phyloP scores from a whole-genome alignment of 2,329 filamentous ascomycete genomes.

The Lecanosticta acicola region DNA sequence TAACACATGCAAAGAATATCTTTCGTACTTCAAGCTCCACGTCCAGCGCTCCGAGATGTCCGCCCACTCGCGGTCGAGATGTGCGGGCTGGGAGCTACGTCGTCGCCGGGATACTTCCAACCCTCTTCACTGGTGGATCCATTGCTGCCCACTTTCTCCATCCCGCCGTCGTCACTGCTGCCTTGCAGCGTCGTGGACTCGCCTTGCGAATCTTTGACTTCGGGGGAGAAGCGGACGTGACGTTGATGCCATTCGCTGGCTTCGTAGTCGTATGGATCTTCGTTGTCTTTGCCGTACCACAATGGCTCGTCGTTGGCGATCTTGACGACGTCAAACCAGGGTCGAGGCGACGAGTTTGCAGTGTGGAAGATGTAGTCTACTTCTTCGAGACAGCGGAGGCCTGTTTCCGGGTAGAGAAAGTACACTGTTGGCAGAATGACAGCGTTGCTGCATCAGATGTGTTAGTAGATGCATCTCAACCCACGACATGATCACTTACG shows the following conservation, averaged over 20 bases:
- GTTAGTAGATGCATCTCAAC: slow-evolving; percentile 36
- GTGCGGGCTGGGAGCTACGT: slow-evolving; percentile 4
- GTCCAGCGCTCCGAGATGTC: neutral
- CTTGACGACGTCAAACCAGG: slow-evolving; percentile 45
- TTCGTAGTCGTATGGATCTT: slow-evolving; percentile 18
- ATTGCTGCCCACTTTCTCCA: slow-evolving; percentile 10
- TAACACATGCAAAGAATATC: neutral
- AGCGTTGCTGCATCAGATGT: slow-evolving; percentile 10
- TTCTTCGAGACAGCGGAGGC: slow-evolving; percentile 54
- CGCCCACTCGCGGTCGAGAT: neutral
- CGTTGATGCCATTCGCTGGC: slow-evolving; percentile 32
- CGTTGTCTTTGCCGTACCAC: slow-evolving; percentile 41
- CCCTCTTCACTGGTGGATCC: slow-evolving; percentile 5
- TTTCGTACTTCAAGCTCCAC: neutral
- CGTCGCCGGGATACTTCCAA: neutral
- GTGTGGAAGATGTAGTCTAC: slow-evolving; percentile 62
- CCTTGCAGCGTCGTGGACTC: slow-evolving; percentile 20
- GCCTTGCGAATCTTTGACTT: slow-evolving; percentile 25
- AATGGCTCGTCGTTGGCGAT: slow-evolving; percentile 43
- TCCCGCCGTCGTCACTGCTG: slow-evolving; percentile 4
- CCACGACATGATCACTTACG: slow-evolving; percentile 58
- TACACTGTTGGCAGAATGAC: slow-evolving; percentile 48
- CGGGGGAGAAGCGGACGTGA: slow-evolving; percentile 26
- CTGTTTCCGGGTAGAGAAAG: slow-evolving; percentile 58
- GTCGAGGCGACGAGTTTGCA: slow-evolving; percentile 41